A percentile compares a stretch with the other conserved stretches of the same genome.
Evolutionary conservation across 306 rosid species (phyloP).

Genomic region (Lathyrus sativus): DNA sequence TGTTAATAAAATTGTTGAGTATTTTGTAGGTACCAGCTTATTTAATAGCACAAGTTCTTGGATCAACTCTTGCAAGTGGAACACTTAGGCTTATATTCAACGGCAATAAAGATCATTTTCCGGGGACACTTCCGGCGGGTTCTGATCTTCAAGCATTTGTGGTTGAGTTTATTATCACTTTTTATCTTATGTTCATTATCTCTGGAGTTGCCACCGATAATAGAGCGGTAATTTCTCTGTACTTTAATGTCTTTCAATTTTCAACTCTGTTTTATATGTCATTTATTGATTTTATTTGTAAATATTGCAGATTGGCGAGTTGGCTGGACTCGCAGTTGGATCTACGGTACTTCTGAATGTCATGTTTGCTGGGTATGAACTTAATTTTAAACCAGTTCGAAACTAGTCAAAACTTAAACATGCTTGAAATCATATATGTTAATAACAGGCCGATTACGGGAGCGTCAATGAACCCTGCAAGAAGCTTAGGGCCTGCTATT

Average conservation of each 20-base stretch:
- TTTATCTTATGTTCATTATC: slow-evolving; percentile 74
- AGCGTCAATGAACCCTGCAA: slow-evolving; percentile 91
- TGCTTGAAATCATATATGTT: background rate
- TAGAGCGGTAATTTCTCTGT: slow-evolving; percentile 56
- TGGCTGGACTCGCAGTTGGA: slow-evolving; percentile 83
- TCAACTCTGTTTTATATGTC: background rate
- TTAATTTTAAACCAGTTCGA: background rate
- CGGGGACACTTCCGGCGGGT: slow-evolving; percentile 62
- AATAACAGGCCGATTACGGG: slow-evolving; percentile 65
- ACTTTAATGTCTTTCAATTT: background rate
- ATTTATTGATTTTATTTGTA: background rate
- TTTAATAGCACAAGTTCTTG: slow-evolving; percentile 57
- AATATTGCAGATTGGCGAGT: slow-evolving; percentile 66
- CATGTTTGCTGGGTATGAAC: slow-evolving; percentile 68
- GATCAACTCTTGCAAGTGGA: slow-evolving; percentile 78
- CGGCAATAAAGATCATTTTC: slow-evolving; percentile 48
- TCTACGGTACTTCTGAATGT: slow-evolving; percentile 74
- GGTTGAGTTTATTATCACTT: slow-evolving; percentile 78
- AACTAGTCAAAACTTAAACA: background rate
- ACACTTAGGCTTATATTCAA: slow-evolving; percentile 65
- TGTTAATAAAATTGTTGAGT: background rate
- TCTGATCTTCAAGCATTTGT: slow-evolving; percentile 63
- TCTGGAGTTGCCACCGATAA: slow-evolving; percentile 84
- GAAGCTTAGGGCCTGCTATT: slow-evolving; percentile 75
- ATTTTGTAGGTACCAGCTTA: slow-evolving; percentile 64